Evolutionary conservation across 441 rosid genomes (phyloP).

Genomic region (Hura crepitans): DNA sequence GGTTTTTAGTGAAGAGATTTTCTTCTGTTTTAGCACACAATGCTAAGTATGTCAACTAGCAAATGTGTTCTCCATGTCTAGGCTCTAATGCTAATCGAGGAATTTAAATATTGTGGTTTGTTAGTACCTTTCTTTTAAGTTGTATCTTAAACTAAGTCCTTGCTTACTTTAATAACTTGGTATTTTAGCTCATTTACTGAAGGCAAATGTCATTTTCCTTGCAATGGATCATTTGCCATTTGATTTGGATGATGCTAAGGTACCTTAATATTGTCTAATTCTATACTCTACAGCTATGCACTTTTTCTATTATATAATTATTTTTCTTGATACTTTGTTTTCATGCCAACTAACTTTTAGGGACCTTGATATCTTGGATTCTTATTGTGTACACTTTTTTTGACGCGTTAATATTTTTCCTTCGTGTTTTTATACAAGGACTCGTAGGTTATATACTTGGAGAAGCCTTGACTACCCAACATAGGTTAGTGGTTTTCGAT

Average conservation of each 20-base stretch:
- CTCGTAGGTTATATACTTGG: no score
- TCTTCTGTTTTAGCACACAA: neutral
- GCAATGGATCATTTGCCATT: neutral
- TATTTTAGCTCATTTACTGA: neutral
- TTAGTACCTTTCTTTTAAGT: neutral
- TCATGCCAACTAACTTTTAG: neutral
- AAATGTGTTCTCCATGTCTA: neutral
- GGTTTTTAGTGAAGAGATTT: neutral
- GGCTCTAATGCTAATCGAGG: neutral
- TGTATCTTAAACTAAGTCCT: neutral
- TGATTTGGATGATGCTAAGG: neutral
- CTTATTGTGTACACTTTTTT: neutral
- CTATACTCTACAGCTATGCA: neutral
- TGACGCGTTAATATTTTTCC: no score
- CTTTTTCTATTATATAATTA: neutral
- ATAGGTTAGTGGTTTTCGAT: no score
- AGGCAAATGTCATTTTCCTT: conserved; percentile 9
- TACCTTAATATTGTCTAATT: neutral
- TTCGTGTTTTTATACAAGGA: no score
- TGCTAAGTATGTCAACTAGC: neutral
- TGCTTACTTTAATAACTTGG: neutral
- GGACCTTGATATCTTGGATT: neutral
- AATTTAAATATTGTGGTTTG: neutral
- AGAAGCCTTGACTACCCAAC: no score
- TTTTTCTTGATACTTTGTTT: neutral